Conservation (phyloP, 1,139 yeast species). For the Diutina mesorugosa region DNA sequence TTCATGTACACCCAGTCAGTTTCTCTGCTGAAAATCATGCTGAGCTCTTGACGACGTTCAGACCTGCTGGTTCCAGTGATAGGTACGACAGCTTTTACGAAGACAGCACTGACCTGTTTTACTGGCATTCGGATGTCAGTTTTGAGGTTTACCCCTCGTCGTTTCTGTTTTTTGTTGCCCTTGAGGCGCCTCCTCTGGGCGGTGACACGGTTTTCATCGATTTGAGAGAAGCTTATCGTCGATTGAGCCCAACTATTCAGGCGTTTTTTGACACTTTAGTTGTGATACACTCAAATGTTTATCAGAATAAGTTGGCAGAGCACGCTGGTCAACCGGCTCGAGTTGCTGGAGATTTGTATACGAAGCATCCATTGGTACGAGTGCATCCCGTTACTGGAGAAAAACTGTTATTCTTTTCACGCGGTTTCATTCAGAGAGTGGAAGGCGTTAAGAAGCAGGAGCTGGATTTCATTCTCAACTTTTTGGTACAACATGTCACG, state of each 20-base stretch:
- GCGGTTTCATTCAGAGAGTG: conserved; percentile 13
- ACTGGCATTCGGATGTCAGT: conserved; percentile 21
- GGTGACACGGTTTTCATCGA: conserved; percentile 23
- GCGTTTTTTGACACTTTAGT: conserved; percentile 16
- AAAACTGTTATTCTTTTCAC: conserved; percentile 12
- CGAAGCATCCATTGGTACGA: conserved; percentile 18
- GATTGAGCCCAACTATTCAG: conserved; percentile 18
- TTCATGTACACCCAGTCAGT: conserved; percentile 20
- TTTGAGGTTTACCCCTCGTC: conserved; percentile 20
- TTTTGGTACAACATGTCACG: conserved; percentile 12
- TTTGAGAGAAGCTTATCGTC: conserved; percentile 18
- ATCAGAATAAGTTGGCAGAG: conserved; percentile 11
- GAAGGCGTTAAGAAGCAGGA: conserved; percentile 14
- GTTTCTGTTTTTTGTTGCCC: conserved; percentile 18
- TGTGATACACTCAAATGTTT: conserved; percentile 14
- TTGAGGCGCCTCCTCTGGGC: conserved; percentile 19
- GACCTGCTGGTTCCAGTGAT: conserved; percentile 15
- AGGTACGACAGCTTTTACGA: conserved; percentile 13
- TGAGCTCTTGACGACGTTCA: conserved; percentile 17
- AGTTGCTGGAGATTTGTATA: conserved; percentile 12
- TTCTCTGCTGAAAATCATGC: conserved; percentile 16
- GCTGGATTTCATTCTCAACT: conserved; percentile 12
- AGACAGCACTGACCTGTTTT: conserved; percentile 8
- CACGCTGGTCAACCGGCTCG: conserved; percentile 8
- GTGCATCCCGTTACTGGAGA: conserved; percentile 19